phyloP scores from a whole-genome alignment of 2,329 filamentous ascomycete species.

The Sporothrix euskadiensis region DNA sequence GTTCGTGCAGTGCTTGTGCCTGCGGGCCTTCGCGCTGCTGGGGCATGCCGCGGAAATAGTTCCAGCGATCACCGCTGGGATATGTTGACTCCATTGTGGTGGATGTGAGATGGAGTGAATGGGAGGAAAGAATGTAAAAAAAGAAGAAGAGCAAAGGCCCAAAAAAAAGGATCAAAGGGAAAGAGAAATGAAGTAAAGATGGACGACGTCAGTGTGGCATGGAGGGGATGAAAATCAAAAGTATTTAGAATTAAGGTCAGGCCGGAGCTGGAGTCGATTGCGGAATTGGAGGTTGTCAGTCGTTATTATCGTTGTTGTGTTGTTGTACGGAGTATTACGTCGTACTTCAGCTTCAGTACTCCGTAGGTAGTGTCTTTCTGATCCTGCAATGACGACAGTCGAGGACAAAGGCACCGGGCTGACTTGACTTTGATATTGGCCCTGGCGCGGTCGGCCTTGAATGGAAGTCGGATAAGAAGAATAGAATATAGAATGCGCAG shows the following conservation, averaged over 20 bases:
- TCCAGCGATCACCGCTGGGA: slow-evolving; percentile 6
- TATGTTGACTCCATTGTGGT: not conserved
- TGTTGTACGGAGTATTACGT: not conserved
- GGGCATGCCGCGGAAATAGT: slow-evolving; percentile 14
- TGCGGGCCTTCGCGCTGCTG: not conserved
- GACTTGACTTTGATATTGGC: not conserved
- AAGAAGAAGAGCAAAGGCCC: not conserved
- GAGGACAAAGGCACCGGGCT: not conserved
- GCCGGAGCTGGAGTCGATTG: not conserved
- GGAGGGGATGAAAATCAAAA: not conserved
- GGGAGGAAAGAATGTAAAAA: not conserved
- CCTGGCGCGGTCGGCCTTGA: not conserved
- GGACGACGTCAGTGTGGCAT: not conserved
- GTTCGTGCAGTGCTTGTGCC: not conserved
- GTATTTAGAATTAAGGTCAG: not conserved
- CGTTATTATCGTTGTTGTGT: not conserved
- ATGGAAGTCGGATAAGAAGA: not conserved
- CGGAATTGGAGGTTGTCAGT: not conserved
- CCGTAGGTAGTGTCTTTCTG: not conserved
- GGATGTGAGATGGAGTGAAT: no score
- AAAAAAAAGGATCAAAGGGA: not conserved
- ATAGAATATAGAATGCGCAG: not conserved
- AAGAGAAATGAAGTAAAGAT: not conserved
- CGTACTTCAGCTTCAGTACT: no score
- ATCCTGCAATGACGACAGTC: not conserved